phyloP scores from a whole-genome alignment of 1,284 basidiomycete species.

The Athelia psychrophila region DNA sequence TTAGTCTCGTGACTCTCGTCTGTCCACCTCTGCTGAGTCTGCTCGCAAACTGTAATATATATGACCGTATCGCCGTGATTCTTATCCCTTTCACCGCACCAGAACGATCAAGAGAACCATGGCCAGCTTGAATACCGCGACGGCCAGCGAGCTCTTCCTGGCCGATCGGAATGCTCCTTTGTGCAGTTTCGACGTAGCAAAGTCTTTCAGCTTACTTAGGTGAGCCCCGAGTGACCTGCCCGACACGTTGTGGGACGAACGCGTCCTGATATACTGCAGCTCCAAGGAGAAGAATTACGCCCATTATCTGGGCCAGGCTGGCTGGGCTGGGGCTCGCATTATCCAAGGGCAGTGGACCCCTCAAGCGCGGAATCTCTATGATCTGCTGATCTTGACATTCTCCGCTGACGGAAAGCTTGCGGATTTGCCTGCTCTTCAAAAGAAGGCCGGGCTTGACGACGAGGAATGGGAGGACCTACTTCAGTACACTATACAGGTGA shows the following conservation, averaged over 20 bases:
- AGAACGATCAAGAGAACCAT: too few species aligned
- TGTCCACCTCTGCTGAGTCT: too few species aligned
- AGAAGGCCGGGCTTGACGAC: slow-evolving; percentile 46
- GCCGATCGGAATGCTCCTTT: slow-evolving; percentile 71
- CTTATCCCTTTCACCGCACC: too few species aligned
- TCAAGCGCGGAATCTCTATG: slow-evolving; percentile 55
- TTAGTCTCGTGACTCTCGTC: too few species aligned
- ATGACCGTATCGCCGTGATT: too few species aligned
- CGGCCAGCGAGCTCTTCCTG: slow-evolving; percentile 56
- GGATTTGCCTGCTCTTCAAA: slow-evolving; percentile 52
- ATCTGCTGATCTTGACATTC: slow-evolving; percentile 68
- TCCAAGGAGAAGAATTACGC: slow-evolving; percentile 75
- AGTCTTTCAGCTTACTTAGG: slow-evolving; percentile 69
- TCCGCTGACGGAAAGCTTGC: slow-evolving; percentile 53
- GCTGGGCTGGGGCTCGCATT: slow-evolving; percentile 80
- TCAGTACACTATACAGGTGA: slow-evolving; percentile 72
- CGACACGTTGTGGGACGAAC: background rate
- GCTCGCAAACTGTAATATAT: too few species aligned
- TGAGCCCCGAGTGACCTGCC: slow-evolving; percentile 18
- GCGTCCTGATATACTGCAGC: slow-evolving; percentile 29
- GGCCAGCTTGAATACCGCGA: too few species aligned
- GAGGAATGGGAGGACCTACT: slow-evolving; percentile 68
- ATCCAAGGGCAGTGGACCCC: slow-evolving; percentile 81
- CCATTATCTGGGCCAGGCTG: slow-evolving; percentile 64
- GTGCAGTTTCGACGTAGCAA: slow-evolving; percentile 62